phyloP scores from a whole-genome alignment of 2,329 filamentous ascomycete genomes.

The Tricladium varicosporioides region DNA sequence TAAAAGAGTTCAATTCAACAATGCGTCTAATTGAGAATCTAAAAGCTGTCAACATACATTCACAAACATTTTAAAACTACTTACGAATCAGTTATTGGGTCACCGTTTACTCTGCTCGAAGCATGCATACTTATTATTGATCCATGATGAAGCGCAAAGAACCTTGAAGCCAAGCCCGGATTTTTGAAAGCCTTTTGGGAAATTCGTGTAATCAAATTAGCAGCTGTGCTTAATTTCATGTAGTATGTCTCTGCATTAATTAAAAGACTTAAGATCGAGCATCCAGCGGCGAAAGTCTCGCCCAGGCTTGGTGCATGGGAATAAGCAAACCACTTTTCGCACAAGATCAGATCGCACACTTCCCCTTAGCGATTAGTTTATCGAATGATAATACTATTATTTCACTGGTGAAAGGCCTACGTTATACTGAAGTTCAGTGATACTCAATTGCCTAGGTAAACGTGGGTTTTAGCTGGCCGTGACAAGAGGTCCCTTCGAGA shows the following conservation, averaged over 20 bases:
- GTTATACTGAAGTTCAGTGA: too few species aligned
- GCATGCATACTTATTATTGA: background rate
- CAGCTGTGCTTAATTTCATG: background rate
- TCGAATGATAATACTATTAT: too few species aligned
- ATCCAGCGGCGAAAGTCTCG: background rate
- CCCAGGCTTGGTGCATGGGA: background rate
- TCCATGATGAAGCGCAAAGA: background rate
- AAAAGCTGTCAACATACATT: background rate
- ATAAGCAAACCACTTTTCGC: background rate
- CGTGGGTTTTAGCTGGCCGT: too few species aligned
- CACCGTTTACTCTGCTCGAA: background rate
- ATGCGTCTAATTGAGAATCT: background rate
- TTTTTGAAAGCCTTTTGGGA: background rate
- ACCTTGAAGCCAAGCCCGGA: background rate
- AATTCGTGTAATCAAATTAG: background rate
- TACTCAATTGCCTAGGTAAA: too few species aligned
- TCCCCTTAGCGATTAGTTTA: too few species aligned
- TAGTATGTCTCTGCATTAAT: background rate
- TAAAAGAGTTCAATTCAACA: background rate
- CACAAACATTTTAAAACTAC: background rate
- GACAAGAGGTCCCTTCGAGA: too few species aligned
- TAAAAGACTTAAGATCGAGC: background rate
- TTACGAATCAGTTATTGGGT: background rate
- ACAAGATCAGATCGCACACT: background rate
- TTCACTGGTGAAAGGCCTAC: too few species aligned